Base-by-base conservation (phyloP, 2,329 filamentous ascomycete species). In the Trichophyton benhamiae region DNA sequence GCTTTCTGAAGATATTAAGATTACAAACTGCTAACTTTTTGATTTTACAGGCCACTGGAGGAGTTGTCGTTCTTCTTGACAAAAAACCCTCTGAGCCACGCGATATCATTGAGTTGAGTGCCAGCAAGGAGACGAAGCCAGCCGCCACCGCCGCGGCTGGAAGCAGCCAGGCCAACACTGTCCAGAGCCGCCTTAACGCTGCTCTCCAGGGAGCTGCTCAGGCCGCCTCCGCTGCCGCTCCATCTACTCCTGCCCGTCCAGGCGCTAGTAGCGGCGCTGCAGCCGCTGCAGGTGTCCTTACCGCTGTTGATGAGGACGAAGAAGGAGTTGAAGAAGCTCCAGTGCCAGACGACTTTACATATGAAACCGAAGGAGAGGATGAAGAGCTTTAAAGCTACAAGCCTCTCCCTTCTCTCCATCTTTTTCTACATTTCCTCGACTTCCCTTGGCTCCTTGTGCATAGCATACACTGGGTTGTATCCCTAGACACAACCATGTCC, bases 21-120 rank as follows among this genome's bases (percentile, higher is more conserved):
- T 38, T 38, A 53, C 27, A 33, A 27, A 30, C 13, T 41, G 20
- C 58, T 61, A 62, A 61, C 83, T 75, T 84, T 71, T 48, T 8
- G 57, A 4, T 52, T 6, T 20, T 60, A 9, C 68, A 95, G 88
- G 89, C 92, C 65, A 97, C 92, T 48, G 92, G 94, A 66, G 94
- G 94, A 66, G 90, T 95, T 42, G 85, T 97, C 38, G 82, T 99
- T n/a, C 84, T 99, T 22, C 81, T 89, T 61, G 94, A 99, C 72
- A 91, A 86, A 13, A 82, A 87, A 66, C 88, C 91, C 0, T 83
- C 85, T 0, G 87, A 95, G 72, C 76, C 85, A 57, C 95, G 95
- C 73, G 79, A 85, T 17, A 81, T 94, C 6, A 82, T 99, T 57
- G 94, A 97, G 73, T 85, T 97, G 74, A 96, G 95, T 78, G 83